Conservation (phyloP, 2,329 filamentous ascomycete species). For the Aspergillus persii region DNA sequence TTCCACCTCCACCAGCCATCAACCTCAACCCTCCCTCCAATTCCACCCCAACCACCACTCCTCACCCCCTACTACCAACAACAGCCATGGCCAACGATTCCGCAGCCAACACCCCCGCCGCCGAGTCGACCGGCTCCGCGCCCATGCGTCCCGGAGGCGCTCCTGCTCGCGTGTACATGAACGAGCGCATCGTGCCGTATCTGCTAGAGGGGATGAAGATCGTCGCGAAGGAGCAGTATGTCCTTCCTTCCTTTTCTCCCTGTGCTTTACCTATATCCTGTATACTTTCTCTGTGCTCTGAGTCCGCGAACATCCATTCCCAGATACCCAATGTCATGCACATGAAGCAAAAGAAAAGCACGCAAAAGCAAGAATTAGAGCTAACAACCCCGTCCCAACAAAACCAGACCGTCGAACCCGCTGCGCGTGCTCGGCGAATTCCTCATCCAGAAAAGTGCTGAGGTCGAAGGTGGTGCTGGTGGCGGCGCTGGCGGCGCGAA, state of each 20-base stretch:
- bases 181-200: conserved; percentile 65
- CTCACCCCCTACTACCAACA: not conserved
- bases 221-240: conserved; percentile 68
- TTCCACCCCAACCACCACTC: conserved; percentile 4
- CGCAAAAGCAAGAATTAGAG: not conserved
- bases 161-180: conserved; percentile 68
- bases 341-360: too few relatives aligned
- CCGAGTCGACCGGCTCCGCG: conserved; percentile 38
- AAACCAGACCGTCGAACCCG: conserved; percentile 62
- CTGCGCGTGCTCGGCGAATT: conserved; percentile 69
- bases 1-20: not conserved
- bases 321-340: not conserved
- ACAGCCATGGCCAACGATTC: conserved; percentile 21
- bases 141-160: conserved; percentile 63
- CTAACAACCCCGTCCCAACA: not conserved
- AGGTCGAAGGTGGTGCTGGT: conserved; percentile 51
- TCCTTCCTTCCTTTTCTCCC: conserved; percentile 15
- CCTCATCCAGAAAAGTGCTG: conserved; percentile 65
- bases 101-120: conserved; percentile 21
- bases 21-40: not conserved
- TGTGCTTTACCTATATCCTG: not conserved
- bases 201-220: conserved; percentile 73
- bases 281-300: not conserved
- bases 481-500: conserved; percentile 13
- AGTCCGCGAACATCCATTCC: not conserved